Percentiles rank a stretch among this genome's conserved stretches.
Conservation (phyloP, 768 basidiomycete species). For the Suillus subaureus region DNA sequence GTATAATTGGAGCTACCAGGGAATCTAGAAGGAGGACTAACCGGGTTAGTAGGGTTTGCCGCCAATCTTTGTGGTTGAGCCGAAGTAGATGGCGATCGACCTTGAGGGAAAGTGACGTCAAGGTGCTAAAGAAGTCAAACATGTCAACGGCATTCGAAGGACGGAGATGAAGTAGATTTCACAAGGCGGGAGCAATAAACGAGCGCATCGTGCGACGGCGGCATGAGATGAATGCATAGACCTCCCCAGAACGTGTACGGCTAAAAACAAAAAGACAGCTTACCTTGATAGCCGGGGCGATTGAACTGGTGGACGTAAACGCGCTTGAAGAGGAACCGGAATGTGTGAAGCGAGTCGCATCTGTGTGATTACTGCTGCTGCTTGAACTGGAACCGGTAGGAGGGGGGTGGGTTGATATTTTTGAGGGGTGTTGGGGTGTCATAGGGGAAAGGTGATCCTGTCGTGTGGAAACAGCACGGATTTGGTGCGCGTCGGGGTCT, state of each 20-base stretch:
- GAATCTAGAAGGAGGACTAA: conserved; percentile 1
- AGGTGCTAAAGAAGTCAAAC: conserved; percentile 29
- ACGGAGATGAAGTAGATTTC: conserved; percentile 8
- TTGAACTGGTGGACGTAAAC: conserved; percentile 31
- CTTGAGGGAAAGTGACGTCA: conserved; percentile 22
- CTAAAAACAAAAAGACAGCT: conserved; percentile 17
- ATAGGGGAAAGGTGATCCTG: background rate
- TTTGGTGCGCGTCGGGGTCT: conserved; percentile 13
- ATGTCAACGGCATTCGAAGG: conserved; percentile 11
- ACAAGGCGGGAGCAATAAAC: background rate
- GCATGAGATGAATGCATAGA: no score
- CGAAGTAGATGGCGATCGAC: conserved; percentile 10
- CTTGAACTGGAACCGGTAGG: conserved; percentile 28
- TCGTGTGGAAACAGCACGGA: conserved; percentile 21
- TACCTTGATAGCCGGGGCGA: conserved; percentile 25
- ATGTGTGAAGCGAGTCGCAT: conserved; percentile 30
- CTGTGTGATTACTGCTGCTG: conserved; percentile 23
- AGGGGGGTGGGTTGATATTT: conserved; percentile 13
- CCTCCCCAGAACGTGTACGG: background rate
- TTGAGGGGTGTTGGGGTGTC: conserved; percentile 19
- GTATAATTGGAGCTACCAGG: conserved; percentile 6
- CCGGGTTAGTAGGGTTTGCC: background rate
- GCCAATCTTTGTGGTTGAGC: background rate
- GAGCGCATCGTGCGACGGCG: no score
- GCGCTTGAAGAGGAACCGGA: conserved; percentile 15